Evolutionary conservation across 2,329 filamentous ascomycete genomes (phyloP).

Genomic region (Elsinoe necatrix): DNA sequence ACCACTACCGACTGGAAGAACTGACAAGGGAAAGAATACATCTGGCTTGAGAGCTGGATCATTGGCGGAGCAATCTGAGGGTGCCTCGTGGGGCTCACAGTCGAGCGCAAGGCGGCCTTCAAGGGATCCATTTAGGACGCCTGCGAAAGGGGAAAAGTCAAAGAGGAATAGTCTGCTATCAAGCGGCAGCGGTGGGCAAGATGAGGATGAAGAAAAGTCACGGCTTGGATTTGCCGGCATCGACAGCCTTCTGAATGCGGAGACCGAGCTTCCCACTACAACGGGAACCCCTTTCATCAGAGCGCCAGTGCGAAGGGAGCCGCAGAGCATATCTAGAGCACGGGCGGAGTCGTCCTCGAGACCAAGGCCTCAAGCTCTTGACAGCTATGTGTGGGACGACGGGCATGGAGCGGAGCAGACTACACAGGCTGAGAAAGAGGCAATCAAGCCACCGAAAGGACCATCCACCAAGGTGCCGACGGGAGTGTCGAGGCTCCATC

Average conservation of each 20-base stretch:
- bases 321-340: conserved; percentile 21
- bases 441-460: conserved; percentile 17
- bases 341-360: conserved; percentile 16
- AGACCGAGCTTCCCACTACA: conserved; percentile 21
- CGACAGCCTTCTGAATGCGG: conserved; percentile 12
- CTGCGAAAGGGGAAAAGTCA: background rate
- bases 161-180: conserved; percentile 3
- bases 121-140: background rate
- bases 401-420: conserved; percentile 21
- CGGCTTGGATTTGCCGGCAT: conserved; percentile 15
- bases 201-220: conserved; percentile 15
- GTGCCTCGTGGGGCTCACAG: background rate
- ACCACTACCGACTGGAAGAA: conserved; percentile 12
- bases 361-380: conserved; percentile 33
- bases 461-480: conserved; percentile 62
- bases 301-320: conserved; percentile 37
- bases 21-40: conserved; percentile 20
- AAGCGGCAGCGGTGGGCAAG: background rate
- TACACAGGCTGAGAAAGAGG: conserved; percentile 26
- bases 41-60: conserved; percentile 19
- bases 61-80: conserved; percentile 11
- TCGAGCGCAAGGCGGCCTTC: background rate
- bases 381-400: conserved; percentile 44
- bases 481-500: conserved; percentile 80
- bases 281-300: conserved; percentile 46